Conservation (phyloP, 2,329 filamentous ascomycete species). For the Fusarium multiceps region DNA sequence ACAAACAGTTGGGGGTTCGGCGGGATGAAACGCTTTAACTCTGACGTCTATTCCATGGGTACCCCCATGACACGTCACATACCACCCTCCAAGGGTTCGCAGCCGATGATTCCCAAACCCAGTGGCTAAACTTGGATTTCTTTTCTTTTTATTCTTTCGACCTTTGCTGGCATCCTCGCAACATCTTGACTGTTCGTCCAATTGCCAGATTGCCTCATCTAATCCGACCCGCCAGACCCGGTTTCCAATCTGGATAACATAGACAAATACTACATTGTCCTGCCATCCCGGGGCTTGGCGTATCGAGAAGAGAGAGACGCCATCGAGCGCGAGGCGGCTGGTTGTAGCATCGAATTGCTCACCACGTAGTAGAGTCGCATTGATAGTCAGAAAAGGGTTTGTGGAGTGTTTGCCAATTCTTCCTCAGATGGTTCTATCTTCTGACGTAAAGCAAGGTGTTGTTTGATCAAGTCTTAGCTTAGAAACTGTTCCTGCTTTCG, state of each 20-base stretch:
- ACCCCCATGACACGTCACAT: slow-evolving; percentile 46
- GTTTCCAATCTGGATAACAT: background rate
- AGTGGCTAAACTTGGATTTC: slow-evolving; percentile 17
- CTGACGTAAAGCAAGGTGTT: slow-evolving; percentile 20
- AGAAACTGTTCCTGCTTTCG: background rate
- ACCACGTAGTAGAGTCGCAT: background rate
- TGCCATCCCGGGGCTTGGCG: background rate
- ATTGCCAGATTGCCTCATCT: slow-evolving; percentile 12
- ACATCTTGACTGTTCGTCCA: background rate
- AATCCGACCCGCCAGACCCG: slow-evolving; percentile 23
- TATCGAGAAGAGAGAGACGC: background rate
- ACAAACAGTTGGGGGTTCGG: slow-evolving; percentile 40
- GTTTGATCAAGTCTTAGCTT: background rate
- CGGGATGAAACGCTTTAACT: slow-evolving; percentile 46
- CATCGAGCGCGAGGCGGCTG: background rate
- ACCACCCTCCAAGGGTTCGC: slow-evolving; percentile 39
- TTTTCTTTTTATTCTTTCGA: background rate
- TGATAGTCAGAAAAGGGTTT: background rate
- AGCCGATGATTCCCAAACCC: slow-evolving; percentile 30
- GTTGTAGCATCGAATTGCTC: background rate
- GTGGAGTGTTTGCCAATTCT: background rate
- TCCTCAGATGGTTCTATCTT: background rate
- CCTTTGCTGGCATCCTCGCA: background rate
- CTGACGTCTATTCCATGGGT: slow-evolving; percentile 37
- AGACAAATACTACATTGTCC: background rate